Base-by-base conservation (phyloP, 2,329 filamentous ascomycete genomes). In the Pseudogymnoascus destructans region DNA sequence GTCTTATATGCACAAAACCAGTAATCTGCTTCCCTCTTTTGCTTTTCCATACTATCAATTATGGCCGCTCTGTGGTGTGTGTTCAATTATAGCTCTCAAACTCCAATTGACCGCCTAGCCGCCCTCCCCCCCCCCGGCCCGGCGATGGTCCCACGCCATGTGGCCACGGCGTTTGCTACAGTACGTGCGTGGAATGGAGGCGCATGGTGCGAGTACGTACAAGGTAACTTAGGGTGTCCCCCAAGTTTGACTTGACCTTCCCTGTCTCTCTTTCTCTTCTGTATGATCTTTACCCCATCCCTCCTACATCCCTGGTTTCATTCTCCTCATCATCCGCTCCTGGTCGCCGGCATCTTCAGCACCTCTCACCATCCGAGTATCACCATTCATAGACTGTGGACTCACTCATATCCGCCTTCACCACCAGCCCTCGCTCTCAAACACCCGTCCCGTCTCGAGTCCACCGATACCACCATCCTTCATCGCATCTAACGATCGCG, bases 1-100 rank as follows among this genome's bases (percentile, higher is more conserved):
- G 46, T 52, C 46, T 52, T 52, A 52, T 52, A 30, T 52, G 46
- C 25, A 52, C 46, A 52, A 52, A 52, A 30, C 46, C 25, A 52
- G 46, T 52, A 52, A 30, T 52, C 46, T 52, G 25, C 25, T 30
- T 30, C 46, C 46, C 9, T 19, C 15, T 30, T 49, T 30, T 52
- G 23, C 25, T 32, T 52, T 52, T 17, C n/a, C 25, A 30, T 52
- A 10, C n/a, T 30, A 3, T 52, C 25, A 30, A 30, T 52, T 52
- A 52, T 52, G 46, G 25, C 3, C 46, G 2, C 25, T 52, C 25
- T 52, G 46, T 52, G 46, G 46, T 52, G 25, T 19, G 5, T 19
- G 46, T 30, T 30, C 25, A 30, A 52, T 52, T 30, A 52, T 52
- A 52, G 46, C 46, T 52, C 46, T 30, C 46, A 52, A 52, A 52